Evolutionary conservation across 306 rosid species (phyloP), one percentile per base, ranked within the genome.

Genomic region (Aeschynomene evenia): DNA sequence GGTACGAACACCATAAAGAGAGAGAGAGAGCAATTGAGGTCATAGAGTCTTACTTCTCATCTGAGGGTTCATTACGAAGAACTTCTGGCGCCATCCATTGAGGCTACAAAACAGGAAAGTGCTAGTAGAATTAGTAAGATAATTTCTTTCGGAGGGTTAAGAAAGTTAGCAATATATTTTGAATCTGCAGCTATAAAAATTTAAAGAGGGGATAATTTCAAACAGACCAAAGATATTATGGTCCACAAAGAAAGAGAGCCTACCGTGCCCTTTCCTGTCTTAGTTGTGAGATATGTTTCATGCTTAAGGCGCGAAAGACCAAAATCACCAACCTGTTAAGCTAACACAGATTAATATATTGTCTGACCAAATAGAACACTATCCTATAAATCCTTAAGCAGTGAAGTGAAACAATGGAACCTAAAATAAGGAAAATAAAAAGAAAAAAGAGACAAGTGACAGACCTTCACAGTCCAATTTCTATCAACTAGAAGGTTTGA

Each of bases 391-490:
- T 28, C 33, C 55, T 43, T 37, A 52, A 24, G 63, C 56, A 51
- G 19, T 28, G 24, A 56, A 48, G 56, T 23, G 37, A 37, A 50
- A 57, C 19, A 31, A 43, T 16, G 69, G 22, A 49, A 48, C 68
- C 42, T 9, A 63, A 66, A 19, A 28, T 39, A 50, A 5, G 8
- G 52, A 70, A 56, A 22, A 55, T 52, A 63, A 50, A 81, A 48
- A 48, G 3, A n/a, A 21, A 33, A 20, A 43, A 40, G 62, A 22
- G 53, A 68, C 48, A 29, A 49, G 63, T 66, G 15, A 42, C 84
- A 79, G 56, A 91, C 99, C 96, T 95, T 95, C 71, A 95, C 99
- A 37, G 88, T 91, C 97, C 95, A 95, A 78, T 95, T 89, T 79
- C 9, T 95, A 67, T 95, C 96, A 61, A 91, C 96, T 39, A 95